phyloP scores from a whole-genome alignment of 192 early-diverging fungal species.

The Helicostylum pulchrum region DNA sequence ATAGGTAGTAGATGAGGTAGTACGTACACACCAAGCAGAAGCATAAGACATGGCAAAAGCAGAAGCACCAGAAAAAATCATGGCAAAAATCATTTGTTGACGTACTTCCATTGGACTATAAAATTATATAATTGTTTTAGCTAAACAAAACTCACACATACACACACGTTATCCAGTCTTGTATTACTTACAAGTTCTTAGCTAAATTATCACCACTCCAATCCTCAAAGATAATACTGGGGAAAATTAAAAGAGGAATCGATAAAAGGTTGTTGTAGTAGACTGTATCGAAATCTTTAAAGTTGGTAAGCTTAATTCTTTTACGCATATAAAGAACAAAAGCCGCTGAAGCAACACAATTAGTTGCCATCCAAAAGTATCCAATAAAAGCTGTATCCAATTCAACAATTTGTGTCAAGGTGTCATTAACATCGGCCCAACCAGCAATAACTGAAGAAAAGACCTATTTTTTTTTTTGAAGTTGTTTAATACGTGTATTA shows the following conservation, averaged over 20 bases:
- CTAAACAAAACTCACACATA: background rate
- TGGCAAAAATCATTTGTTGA: conserved; percentile 57
- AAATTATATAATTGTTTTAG: background rate
- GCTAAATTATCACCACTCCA: conserved; percentile 59
- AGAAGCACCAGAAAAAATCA: conserved; percentile 74
- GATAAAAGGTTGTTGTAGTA: conserved; percentile 96
- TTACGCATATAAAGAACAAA: conserved; percentile 91
- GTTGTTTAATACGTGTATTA: background rate
- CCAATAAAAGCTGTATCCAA: conserved; percentile 51
- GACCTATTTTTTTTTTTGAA: conserved; percentile 42
- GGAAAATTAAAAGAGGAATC: conserved; percentile 70
- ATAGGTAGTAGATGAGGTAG: conserved; percentile 74
- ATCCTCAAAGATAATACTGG: conserved; percentile 68
- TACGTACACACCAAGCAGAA: conserved; percentile 79
- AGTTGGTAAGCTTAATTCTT: conserved; percentile 83
- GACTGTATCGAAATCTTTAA: conserved; percentile 98
- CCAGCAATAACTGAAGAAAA: conserved; percentile 85
- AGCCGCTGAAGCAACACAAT: conserved; percentile 86
- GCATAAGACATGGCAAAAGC: conserved; percentile 90
- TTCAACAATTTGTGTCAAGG: conserved; percentile 24
- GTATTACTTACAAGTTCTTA: conserved; percentile 53
- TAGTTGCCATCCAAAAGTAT: conserved; percentile 88
- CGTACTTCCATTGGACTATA: conserved; percentile 46
- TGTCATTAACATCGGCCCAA: conserved; percentile 64
- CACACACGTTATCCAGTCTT: background rate